Conservation (phyloP, 2,329 filamentous ascomycete genomes). For the Cladosporium sp. region DNA sequence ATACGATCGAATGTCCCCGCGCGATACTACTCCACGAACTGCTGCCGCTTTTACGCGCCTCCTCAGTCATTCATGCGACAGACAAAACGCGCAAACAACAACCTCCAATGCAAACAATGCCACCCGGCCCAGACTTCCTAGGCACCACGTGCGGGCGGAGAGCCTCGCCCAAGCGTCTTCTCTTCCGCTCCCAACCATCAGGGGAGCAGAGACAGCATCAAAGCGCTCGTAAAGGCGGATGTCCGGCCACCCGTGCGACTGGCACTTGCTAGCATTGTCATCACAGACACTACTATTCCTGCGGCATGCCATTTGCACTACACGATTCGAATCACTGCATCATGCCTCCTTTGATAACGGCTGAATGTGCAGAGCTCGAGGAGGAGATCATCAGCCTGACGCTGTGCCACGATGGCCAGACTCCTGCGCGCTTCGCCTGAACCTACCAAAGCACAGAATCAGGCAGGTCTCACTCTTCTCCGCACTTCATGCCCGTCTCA, state of each 20-base stretch:
- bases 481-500: neutral
- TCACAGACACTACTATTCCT: constrained; percentile 1
- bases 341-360: neutral
- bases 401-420: constrained; percentile 2
- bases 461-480: constrained; percentile 6
- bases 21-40: neutral
- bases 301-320: neutral
- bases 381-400: neutral
- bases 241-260: neutral
- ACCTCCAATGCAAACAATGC: neutral
- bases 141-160: neutral
- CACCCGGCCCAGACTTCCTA: constrained; percentile 12
- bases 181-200: constrained; percentile 7
- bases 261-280: neutral
- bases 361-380: neutral
- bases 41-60: neutral
- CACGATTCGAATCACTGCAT: neutral
- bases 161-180: constrained; percentile 9
- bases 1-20: neutral
- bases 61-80: neutral
- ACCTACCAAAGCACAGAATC: neutral
- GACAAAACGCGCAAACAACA: neutral
- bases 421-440: neutral
- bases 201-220: constrained; percentile 14
- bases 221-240: constrained; percentile 2